Conservation (phyloP, 73 alveolate species). For the Vitrella brassicaformis region DNA sequence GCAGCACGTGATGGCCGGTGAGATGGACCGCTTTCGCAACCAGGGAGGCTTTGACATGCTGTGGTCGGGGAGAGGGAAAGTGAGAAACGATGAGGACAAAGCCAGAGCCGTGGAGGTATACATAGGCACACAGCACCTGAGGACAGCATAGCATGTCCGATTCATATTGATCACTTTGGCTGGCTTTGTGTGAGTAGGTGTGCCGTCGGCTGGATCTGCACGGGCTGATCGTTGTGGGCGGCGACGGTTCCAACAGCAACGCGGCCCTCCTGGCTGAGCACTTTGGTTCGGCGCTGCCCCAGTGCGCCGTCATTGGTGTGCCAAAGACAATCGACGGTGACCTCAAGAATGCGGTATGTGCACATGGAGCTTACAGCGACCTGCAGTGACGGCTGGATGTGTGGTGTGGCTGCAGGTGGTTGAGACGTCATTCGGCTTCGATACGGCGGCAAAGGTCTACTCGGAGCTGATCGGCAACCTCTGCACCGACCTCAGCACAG, state of each 20-base stretch:
- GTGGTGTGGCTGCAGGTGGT: too few species aligned
- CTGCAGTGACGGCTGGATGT: too few species aligned
- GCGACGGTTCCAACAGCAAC: constrained; percentile 77
- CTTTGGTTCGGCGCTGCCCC: constrained; percentile 29
- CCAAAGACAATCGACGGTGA: constrained; percentile 99
- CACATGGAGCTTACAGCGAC: background rate
- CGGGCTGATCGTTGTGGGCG: constrained; percentile 96
- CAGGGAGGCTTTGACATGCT: constrained; percentile 96
- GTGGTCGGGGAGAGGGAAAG: constrained; percentile 82
- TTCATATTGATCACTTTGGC: too few species aligned
- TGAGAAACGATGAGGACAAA: constrained; percentile 68
- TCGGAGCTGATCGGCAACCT: constrained; percentile 88
- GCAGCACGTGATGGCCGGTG: background rate
- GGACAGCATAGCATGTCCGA: too few species aligned
- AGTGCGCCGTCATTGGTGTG: constrained; percentile 71
- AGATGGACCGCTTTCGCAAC: background rate
- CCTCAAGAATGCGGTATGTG: constrained; percentile 64
- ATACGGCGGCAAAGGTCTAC: constrained; percentile 92
- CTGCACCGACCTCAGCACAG: constrained; percentile 55
- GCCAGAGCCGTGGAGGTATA: constrained; percentile 2
- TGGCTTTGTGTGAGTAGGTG: too few species aligned
- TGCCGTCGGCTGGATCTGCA: constrained; percentile 64
- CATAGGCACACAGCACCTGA: too few species aligned
- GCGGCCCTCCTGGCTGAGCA: constrained; percentile 63
- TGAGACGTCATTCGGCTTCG: constrained; percentile 74